phyloP scores from a whole-genome alignment of 495 filamentous ascomycete species.

The Stereocaulon alpinum region DNA sequence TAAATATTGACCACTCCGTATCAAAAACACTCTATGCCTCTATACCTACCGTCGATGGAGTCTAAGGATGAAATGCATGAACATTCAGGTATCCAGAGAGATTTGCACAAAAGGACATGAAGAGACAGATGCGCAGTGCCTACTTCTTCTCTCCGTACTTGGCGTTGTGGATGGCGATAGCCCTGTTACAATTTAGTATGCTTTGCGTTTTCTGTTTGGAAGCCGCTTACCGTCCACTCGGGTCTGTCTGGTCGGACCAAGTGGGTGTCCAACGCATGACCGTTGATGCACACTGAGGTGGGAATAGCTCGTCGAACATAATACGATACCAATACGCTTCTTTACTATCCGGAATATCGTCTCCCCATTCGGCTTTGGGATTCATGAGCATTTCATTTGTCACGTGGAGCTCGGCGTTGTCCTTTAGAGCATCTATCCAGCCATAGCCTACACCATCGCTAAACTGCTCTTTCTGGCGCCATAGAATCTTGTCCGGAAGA shows the following conservation, averaged over 20 bases:
- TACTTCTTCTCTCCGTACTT: conserved; percentile 45
- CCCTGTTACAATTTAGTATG: conserved; percentile 36
- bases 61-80: not conserved
- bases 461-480: conserved; percentile 99
- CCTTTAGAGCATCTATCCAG: conserved; percentile 97
- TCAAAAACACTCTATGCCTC: not conserved
- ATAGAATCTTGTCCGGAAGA: conserved; percentile 88
- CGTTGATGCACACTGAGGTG: conserved; percentile 76
- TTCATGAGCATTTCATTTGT: conserved; percentile 96
- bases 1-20: not conserved
- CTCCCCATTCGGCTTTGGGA: conserved; percentile 90
- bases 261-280: conserved; percentile 97
- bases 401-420: conserved; percentile 75
- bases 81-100: not conserved
- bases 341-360: conserved; percentile 87
- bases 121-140: not conserved
- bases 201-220: not conserved
- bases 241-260: conserved; percentile 93
- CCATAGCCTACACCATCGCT: conserved; percentile 96
- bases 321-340: conserved; percentile 97
- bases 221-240: conserved; percentile 69
- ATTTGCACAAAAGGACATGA: not conserved
- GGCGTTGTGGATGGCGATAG: conserved; percentile 57
- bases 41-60: no score
- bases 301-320: conserved; percentile 99